phyloP scores from a whole-genome alignment of 306 rosid genomes.

The Castanea sativa region DNA sequence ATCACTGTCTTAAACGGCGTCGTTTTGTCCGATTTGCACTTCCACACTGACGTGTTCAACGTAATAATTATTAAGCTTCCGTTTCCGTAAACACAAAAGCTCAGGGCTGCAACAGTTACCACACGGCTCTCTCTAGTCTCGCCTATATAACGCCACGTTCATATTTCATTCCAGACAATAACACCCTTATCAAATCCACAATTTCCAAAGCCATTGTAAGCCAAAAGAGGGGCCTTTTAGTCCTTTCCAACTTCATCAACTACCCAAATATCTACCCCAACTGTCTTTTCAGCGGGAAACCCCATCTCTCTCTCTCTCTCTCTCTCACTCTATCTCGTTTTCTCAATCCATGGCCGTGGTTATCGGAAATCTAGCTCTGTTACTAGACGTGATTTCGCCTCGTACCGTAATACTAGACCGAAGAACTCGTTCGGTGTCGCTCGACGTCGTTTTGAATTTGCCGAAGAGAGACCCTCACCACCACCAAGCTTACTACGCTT shows the following conservation, averaged over 20 bases:
- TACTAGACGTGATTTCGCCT: constrained; percentile 60
- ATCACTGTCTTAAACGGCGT: neutral
- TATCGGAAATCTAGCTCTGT: constrained; percentile 65
- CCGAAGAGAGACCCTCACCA: constrained; percentile 46
- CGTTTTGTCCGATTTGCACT: constrained; percentile 1
- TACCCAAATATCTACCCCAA: constrained; percentile 36
- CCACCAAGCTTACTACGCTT: constrained; percentile 13
- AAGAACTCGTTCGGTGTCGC: constrained; percentile 45
- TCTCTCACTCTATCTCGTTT: neutral
- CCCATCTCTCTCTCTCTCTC: neutral
- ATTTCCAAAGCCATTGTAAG: neutral
- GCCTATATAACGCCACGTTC: constrained; percentile 31
- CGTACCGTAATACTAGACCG: constrained; percentile 47
- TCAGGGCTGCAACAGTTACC: constrained; percentile 14
- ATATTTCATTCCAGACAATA: neutral
- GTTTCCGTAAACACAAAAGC: neutral
- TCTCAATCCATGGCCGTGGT: constrained; percentile 53
- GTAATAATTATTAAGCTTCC: neutral
- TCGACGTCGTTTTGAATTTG: constrained; percentile 55
- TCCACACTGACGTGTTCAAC: constrained; percentile 17
- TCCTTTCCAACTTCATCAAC: constrained; percentile 10
- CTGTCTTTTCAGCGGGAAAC: constrained; percentile 40
- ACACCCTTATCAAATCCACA: neutral
- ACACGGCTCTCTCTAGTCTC: constrained; percentile 34
- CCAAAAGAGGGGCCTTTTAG: constrained; percentile 17